Base-by-base conservation (phyloP, 108 stramenopile genomes). In the Cylindrotheca closterium region DNA sequence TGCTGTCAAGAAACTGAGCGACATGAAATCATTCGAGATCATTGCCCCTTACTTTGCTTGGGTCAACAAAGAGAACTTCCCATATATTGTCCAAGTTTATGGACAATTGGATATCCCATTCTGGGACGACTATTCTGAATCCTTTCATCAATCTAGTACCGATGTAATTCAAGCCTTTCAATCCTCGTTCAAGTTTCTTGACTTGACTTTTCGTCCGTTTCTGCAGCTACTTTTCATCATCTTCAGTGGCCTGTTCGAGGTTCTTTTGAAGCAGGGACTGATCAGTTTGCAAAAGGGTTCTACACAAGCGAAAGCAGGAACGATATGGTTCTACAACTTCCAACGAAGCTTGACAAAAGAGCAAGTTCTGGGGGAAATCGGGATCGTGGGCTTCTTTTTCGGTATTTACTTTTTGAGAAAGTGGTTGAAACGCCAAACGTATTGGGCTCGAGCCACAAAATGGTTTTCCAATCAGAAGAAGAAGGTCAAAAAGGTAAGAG, bases 391-490 rank as follows among this genome's bases (percentile, higher is more conserved):
- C 17, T 53, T 63, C 18, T 33, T 75, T 3, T 34, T 79, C 18
- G 78, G 46, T 10, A 2, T 66, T 2, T 92, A 78, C 68, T 55
- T 82, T 30, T 50, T 90, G 8, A 79, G 77, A 51, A 77, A 76
- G 19, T 88, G 81, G 65, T 64, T 93, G 22, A 63, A 69, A 56
- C 72, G 71, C 50, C 67, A 83, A 48, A 71, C 73, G n/a, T 93
- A 90, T 59, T 77, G 78, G 51, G 61, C 79, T 48, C 66, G 89
- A n/a, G 25, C 65, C 0, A 24, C 58, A 22, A 51, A 51, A 45
- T 90, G 81, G 81, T 83, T 78, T 54, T 21, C 31, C 18, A 42
- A 52, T 2, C 81, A 83, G 55, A 80, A 81, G 56, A 30, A 51
- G 12, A 61, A 31, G 4, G 52, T 50, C 5, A 46, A 67, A 22